Percentiles rank a stretch among this genome's conserved stretches.
These are phyloP conservation scores for Malus sylvestris DNA, from an alignment of 306 rosid species.

Conservation along the genomic window DNA sequence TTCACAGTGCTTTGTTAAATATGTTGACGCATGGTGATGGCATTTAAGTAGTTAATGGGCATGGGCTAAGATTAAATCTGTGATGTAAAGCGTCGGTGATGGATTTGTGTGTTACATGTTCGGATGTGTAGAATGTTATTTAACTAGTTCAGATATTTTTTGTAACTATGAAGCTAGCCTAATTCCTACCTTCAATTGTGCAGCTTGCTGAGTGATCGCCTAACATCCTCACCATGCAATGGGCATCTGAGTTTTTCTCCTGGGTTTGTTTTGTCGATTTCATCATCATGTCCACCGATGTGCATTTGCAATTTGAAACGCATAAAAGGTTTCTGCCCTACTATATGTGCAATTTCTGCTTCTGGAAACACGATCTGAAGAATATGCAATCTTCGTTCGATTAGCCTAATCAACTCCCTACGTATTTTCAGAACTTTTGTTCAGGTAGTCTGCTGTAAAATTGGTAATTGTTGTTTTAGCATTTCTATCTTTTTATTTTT, in stretches of 20 bases:
- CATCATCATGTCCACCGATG: neutral
- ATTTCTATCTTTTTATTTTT: neutral
- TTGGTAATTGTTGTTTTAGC: neutral
- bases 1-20: neutral
- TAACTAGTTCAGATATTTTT: neutral
- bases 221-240: slow-evolving; percentile 7
- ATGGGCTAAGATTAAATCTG: no score
- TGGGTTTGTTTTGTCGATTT: neutral
- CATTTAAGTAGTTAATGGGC: no score
- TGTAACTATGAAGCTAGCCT: neutral
- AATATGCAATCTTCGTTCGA: neutral
- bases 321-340: neutral
- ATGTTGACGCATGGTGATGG: neutral
- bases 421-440: neutral
- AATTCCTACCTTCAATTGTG: neutral
- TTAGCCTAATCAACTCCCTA: neutral
- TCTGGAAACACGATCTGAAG: slow-evolving; percentile 1
- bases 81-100: neutral
- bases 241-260: slow-evolving; percentile 4
- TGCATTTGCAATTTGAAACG: neutral
- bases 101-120: neutral
- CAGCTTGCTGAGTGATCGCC: slow-evolving; percentile 52
- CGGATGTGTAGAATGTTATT: neutral
- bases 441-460: neutral
- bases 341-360: slow-evolving; percentile 15